These are phyloP conservation scores for Talaromyces sp. DNA, from an alignment of 2,329 filamentous ascomycete genomes.

Conservation along the genomic window DNA sequence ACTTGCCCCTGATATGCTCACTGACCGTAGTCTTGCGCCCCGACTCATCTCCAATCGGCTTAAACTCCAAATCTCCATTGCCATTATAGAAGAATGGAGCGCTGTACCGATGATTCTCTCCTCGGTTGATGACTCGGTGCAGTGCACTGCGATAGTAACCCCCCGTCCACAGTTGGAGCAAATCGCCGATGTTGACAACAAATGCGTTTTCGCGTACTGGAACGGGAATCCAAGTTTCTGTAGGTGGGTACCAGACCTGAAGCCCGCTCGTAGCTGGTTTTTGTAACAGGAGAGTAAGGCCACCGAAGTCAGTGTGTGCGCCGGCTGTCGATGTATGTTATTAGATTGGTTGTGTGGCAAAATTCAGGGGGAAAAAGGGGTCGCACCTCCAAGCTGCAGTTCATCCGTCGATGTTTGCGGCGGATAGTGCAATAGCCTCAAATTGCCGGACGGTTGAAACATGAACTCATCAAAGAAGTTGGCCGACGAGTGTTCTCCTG, in stretches of 20 bases:
- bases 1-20: not conserved
- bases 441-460: not conserved
- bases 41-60: not conserved
- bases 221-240: slow-evolving; percentile 46
- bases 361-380: not conserved
- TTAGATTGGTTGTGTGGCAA: not conserved
- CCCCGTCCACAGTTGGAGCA: slow-evolving; percentile 52
- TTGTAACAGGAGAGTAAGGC: slow-evolving; percentile 43
- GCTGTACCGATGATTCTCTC: slow-evolving; percentile 51
- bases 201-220: slow-evolving; percentile 46
- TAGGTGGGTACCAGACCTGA: slow-evolving; percentile 49
- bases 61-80: slow-evolving; percentile 44
- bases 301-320: not conserved
- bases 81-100: slow-evolving; percentile 57
- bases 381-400: not conserved
- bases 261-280: slow-evolving; percentile 48
- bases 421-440: not conserved
- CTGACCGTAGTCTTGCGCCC: not conserved
- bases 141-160: slow-evolving; percentile 53
- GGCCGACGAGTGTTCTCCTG: not conserved
- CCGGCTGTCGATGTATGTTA: not conserved
- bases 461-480: not conserved
- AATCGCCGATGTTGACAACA: slow-evolving; percentile 53
- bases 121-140: slow-evolving; percentile 56
- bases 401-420: not conserved